Evolutionary conservation across 2,329 filamentous ascomycete genomes (phyloP).

Genomic region (Phaeosphaeria sp.): DNA sequence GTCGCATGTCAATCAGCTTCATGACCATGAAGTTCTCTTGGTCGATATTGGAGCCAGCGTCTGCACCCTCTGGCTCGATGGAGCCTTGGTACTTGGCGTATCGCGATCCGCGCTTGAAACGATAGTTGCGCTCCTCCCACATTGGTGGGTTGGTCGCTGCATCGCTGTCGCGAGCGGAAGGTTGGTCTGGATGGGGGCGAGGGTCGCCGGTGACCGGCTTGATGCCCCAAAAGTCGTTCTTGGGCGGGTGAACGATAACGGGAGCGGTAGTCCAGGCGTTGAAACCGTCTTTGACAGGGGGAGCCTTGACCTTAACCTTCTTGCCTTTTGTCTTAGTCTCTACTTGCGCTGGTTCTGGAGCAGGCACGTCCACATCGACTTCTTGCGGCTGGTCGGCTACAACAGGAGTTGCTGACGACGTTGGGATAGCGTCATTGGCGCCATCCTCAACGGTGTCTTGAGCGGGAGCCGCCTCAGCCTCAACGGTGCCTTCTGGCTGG

Average conservation of each 20-base stretch:
- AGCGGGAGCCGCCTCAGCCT: too few relatives aligned
- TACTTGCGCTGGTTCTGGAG: background rate
- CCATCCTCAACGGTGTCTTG: background rate
- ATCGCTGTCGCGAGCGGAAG: constrained; percentile 25
- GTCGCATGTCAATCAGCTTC: constrained; percentile 39
- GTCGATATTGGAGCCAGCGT: constrained; percentile 15
- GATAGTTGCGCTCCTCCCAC: constrained; percentile 37
- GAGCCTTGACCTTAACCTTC: background rate
- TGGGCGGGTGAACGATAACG: background rate
- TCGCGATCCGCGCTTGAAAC: constrained; percentile 24
- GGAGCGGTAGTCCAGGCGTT: constrained; percentile 1
- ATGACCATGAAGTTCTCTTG: constrained; percentile 29
- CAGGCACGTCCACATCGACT: background rate
- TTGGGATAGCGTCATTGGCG: background rate
- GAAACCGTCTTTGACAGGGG: constrained; percentile 16
- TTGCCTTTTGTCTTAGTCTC: background rate
- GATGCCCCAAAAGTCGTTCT: constrained; percentile 25
- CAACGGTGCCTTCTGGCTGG: background rate
- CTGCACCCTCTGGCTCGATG: constrained; percentile 6
- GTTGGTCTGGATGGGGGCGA: constrained; percentile 20
- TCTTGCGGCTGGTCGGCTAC: background rate
- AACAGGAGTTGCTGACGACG: background rate
- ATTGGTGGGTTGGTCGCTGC: constrained; percentile 26
- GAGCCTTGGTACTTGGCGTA: constrained; percentile 17
- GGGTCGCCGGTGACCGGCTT: constrained; percentile 22